phyloP scores from a whole-genome alignment of 1,284 basidiomycete genomes.

The Irpex sp. region DNA sequence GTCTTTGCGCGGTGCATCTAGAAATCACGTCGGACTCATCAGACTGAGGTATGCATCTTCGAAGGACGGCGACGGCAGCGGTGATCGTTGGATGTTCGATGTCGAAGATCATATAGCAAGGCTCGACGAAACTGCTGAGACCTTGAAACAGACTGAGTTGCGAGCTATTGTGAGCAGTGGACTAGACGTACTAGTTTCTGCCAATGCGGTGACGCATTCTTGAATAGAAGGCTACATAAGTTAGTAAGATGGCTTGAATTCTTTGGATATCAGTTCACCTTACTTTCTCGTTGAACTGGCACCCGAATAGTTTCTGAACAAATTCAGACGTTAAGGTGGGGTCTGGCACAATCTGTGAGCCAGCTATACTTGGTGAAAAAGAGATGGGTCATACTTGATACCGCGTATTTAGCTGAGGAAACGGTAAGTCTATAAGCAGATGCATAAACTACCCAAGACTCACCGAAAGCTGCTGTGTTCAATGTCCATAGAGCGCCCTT shows the following conservation, averaged over 20 bases:
- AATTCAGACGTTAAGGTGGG: slow-evolving; percentile 48
- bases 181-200: slow-evolving; percentile 55
- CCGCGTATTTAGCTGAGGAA: background rate
- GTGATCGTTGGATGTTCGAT: slow-evolving; percentile 42
- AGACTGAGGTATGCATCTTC: slow-evolving; percentile 30
- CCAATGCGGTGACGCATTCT: slow-evolving; percentile 53
- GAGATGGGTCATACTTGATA: slow-evolving; percentile 2
- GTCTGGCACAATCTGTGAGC: slow-evolving; percentile 22
- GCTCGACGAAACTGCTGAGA: slow-evolving; percentile 57
- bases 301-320: slow-evolving; percentile 50
- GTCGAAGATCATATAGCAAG: slow-evolving; percentile 51
- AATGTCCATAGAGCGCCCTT: slow-evolving; percentile 91
- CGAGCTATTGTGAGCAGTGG: background rate
- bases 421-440: background rate
- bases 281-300: slow-evolving; percentile 71
- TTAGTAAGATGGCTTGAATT: slow-evolving; percentile 3
- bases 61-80: slow-evolving; percentile 34
- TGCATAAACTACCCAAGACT: slow-evolving; percentile 9
- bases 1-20: slow-evolving; percentile 42
- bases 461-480: slow-evolving; percentile 59
- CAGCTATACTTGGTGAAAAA: background rate
- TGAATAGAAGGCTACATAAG: slow-evolving; percentile 59
- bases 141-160: slow-evolving; percentile 33
- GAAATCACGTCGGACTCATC: slow-evolving; percentile 37
- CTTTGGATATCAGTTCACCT: background rate